Evolutionary conservation across 73 alveolate species (phyloP).

Genomic region (Vitrella brassicaformis): DNA sequence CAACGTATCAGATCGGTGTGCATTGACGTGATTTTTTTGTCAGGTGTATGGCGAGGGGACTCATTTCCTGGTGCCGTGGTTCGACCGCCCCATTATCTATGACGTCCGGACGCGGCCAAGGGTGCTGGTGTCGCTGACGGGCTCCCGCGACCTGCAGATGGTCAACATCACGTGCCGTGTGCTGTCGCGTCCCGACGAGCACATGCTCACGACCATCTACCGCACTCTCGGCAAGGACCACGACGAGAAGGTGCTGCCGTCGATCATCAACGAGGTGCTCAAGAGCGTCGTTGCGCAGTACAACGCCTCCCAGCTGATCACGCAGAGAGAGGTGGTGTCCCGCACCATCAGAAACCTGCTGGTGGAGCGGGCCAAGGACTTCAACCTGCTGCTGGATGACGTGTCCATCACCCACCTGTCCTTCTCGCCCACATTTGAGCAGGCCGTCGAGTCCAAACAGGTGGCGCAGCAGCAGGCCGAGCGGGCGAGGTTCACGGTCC

Average conservation of each 20-base stretch:
- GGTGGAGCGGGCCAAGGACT: constrained; percentile 65
- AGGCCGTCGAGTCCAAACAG: constrained; percentile 83
- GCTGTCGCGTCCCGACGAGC: constrained; percentile 75
- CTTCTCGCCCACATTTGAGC: constrained; percentile 46
- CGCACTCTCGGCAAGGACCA: constrained; percentile 76
- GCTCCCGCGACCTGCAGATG: constrained; percentile 79
- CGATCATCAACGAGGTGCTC: constrained; percentile 75
- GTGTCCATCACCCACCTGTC: constrained; percentile 73
- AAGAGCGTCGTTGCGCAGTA: constrained; percentile 41
- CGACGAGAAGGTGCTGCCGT: constrained; percentile 88
- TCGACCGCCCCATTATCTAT: constrained; percentile 84
- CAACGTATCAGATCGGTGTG: too few species aligned
- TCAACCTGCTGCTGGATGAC: constrained; percentile 72
- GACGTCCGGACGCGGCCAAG: constrained; percentile 75
- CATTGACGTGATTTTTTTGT: too few species aligned
- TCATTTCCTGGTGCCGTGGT: constrained; percentile 76
- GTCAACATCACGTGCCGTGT: constrained; percentile 78
- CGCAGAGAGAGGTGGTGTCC: constrained; percentile 76
- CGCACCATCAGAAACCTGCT: constrained; percentile 54
- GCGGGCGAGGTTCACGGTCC: constrained; percentile 78
- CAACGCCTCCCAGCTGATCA: constrained; percentile 50
- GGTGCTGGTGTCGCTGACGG: constrained; percentile 68
- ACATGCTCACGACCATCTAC: constrained; percentile 64
- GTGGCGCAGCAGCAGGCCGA: constrained; percentile 92
- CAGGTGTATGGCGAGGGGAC: neutral